Conservation (phyloP, 208 protist genomes). For the Leptomonas seymouri region DNA sequence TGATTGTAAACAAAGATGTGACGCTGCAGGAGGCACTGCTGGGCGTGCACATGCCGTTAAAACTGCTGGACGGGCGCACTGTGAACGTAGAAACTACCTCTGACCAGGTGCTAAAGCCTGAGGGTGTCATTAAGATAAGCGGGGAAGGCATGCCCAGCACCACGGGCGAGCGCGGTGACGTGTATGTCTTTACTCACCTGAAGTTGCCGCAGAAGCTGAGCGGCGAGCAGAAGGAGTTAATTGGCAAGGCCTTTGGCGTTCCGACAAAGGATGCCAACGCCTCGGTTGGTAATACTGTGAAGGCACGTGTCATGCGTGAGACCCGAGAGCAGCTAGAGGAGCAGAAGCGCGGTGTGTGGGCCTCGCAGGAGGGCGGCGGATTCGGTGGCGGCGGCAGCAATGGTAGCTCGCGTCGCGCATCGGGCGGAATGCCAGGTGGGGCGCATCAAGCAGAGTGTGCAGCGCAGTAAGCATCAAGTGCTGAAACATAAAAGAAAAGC, state of each 20-base stretch:
- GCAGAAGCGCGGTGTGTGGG: slow-evolving; percentile 74
- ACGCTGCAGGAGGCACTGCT: slow-evolving; percentile 95
- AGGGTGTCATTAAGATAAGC: slow-evolving; percentile 78
- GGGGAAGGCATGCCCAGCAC: slow-evolving; percentile 88
- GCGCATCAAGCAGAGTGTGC: slow-evolving; percentile 70
- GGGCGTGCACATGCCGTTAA: slow-evolving; percentile 85
- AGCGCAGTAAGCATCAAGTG: slow-evolving; percentile 47
- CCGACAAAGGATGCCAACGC: slow-evolving; percentile 39
- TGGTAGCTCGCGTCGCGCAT: slow-evolving; percentile 26
- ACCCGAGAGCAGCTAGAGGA: slow-evolving; percentile 76
- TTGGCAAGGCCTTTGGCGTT: slow-evolving; percentile 73
- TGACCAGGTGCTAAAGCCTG: slow-evolving; percentile 67
- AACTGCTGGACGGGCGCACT: slow-evolving; percentile 91
- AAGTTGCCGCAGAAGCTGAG: slow-evolving; percentile 85
- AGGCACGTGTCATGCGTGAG: slow-evolving; percentile 78
- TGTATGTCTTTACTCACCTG: slow-evolving; percentile 83
- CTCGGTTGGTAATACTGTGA: slow-evolving; percentile 67
- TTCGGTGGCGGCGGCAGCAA: slow-evolving; percentile 28
- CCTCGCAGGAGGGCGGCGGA: slow-evolving; percentile 48
- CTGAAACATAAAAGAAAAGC: neutral
- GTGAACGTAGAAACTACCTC: slow-evolving; percentile 78
- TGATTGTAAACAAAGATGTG: slow-evolving; percentile 93
- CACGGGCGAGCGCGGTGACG: slow-evolving; percentile 72
- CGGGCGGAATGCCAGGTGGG: slow-evolving; percentile 30
- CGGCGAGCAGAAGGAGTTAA: slow-evolving; percentile 55